Base-by-base conservation (phyloP, 2,329 filamentous ascomycete genomes). In the Ascochyta lentis region DNA sequence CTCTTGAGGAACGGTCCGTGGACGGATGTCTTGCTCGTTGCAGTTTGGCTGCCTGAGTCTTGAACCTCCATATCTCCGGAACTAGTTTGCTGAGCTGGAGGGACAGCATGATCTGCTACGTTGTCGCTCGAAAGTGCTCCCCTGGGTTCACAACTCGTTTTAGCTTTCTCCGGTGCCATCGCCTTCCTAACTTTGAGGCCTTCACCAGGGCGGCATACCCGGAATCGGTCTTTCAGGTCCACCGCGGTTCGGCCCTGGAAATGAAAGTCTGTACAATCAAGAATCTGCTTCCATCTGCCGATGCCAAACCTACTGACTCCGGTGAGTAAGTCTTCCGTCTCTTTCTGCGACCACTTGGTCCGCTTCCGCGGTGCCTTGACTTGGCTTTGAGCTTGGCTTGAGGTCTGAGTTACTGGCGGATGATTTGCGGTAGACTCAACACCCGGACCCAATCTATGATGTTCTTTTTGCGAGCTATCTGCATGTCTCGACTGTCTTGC, bases 261-360 rank as follows among this genome's bases (percentile, higher is more conserved):
- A 3, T 74, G 76, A 54, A 84, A 83, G 31, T 86, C 83, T 15
- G 81, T 70, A 60, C 84, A 82, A 3, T 83, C 77, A 24, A 87
- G 68, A 16, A 89, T 88, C 60, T 81, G 82, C 52, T 85, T 88
- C 86, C 86, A 89, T 59, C 81, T 86, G 3, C 86, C 86, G 56
- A 87, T 84, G 1, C 86, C 86, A 63, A 84, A 86, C 58, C 80
- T 82, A 34, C 82, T 79, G 8, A 87, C 86, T 0, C 86, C 86
- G 53, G 80, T 76, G 12, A 88, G 74, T 24, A 89, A 69, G 59
- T 83, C 78, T 26, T 77, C 78, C 0, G 85, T 88, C 69, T 89
- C 86, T 59, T 85, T 77, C n/a, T 86, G 81, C 1, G 82, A 83
- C 86, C 86, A 89, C 58, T 80, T 83, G 50, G 83, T 85, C 41